phyloP scores from a whole-genome alignment of 208 protist species.

The Leishmania aethiopica region DNA sequence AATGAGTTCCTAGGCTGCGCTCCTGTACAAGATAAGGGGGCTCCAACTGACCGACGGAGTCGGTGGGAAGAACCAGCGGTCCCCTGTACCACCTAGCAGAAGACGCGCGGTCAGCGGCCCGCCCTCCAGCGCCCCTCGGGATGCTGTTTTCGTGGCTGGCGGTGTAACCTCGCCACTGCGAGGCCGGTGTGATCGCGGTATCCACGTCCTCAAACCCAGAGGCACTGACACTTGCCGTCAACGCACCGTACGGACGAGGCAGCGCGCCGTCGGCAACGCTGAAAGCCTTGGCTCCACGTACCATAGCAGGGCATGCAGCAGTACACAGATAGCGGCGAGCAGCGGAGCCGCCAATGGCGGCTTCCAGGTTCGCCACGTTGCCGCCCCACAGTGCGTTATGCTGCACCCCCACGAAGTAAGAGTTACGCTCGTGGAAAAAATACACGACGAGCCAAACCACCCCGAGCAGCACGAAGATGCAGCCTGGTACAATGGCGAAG shows the following conservation, averaged over 20 bases:
- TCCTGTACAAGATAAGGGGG: neutral
- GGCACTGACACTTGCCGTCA: neutral
- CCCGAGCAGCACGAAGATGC: slow-evolving; percentile 40
- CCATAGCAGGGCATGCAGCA: neutral
- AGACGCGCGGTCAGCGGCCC: neutral
- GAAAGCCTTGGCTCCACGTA: neutral
- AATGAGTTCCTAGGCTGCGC: slow-evolving; percentile 1
- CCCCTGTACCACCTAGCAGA: neutral
- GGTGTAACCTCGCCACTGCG: neutral
- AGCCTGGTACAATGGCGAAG: slow-evolving; percentile 49
- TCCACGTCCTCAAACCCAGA: neutral
- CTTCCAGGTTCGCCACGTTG: neutral
- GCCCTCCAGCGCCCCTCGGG: neutral
- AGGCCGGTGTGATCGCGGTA: neutral
- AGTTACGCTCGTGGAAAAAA: neutral
- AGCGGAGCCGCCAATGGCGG: neutral
- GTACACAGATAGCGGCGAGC: neutral
- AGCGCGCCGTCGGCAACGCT: slow-evolving; percentile 1
- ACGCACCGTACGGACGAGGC: neutral
- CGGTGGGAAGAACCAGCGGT: neutral
- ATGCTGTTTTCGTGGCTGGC: neutral
- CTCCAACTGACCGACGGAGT: neutral
- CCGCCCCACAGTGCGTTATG: neutral
- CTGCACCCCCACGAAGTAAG: neutral
- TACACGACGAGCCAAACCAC: slow-evolving; percentile 34